These are phyloP conservation scores for Spinellus fusiger DNA, from an alignment of 192 early-diverging fungal genomes.

Conservation along the genomic window DNA sequence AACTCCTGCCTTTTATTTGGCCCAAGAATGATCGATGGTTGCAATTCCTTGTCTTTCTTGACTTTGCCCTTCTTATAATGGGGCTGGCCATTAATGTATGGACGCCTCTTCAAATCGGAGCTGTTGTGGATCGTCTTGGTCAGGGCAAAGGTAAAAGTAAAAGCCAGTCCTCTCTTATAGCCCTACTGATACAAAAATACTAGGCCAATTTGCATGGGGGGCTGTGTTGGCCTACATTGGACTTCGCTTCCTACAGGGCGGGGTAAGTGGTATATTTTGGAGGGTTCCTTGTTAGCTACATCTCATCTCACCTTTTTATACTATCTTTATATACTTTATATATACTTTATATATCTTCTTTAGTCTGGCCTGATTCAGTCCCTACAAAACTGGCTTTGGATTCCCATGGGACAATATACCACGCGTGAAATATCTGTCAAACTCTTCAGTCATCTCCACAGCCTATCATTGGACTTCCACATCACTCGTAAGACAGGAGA, in stretches of 20 bases:
- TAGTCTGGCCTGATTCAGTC: slow-evolving; percentile 64
- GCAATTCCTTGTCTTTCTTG: slow-evolving; percentile 63
- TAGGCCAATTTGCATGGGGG: slow-evolving; percentile 33
- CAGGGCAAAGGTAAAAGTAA: background rate
- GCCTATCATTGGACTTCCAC: slow-evolving; percentile 85
- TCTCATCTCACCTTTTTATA: background rate
- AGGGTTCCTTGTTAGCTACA: background rate
- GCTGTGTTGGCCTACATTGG: slow-evolving; percentile 57
- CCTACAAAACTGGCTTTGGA: slow-evolving; percentile 83
- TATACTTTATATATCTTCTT: slow-evolving; percentile 11
- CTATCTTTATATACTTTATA: background rate
- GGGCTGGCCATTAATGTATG: slow-evolving; percentile 77
- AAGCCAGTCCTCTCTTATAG: no score
- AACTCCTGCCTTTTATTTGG: slow-evolving; percentile 81
- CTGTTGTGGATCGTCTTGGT: slow-evolving; percentile 68
- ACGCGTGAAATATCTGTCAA: slow-evolving; percentile 85
- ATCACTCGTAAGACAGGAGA: slow-evolving; percentile 94
- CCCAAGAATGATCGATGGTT: slow-evolving; percentile 57
- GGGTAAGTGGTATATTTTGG: slow-evolving; percentile 37
- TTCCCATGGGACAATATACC: slow-evolving; percentile 90
- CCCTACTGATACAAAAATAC: no score
- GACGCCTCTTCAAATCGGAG: slow-evolving; percentile 78
- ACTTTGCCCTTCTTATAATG: slow-evolving; percentile 56
- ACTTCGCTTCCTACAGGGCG: slow-evolving; percentile 71
- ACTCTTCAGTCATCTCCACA: slow-evolving; percentile 88